Base-by-base conservation (phyloP, 768 basidiomycete genomes). In the Suillus plorans region DNA sequence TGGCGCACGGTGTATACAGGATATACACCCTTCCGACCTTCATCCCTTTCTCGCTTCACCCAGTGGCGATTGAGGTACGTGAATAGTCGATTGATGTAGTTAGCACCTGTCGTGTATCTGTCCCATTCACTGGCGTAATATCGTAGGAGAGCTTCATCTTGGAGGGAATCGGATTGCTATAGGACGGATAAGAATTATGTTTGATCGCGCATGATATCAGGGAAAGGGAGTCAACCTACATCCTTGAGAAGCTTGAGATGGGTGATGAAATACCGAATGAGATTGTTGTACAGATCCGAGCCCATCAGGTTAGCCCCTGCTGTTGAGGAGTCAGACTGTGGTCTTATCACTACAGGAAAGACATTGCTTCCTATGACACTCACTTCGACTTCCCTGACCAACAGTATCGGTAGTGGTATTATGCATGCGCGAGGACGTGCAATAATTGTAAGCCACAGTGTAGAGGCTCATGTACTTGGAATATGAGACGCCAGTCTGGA, bases 31-130 rank as follows among this genome's bases (percentile, higher is more conserved):
- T 94, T 96, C 71, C 96, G 84, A 18, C 97, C 97, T 76, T 99
- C 97, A 71, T 99, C 97, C 72, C 96, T 88, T 76, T 99, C 97
- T 61, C 97, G 86, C 80, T 96, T 97, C 52, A 99, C 97, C 97
- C 97, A 99, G 78, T 99, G 95, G 25, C 97, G 93, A 78, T 99
- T 99, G 64, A 99, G 85, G 80, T 99, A 99, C 3, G 94, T 96
- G 81, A 99, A 99, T 42, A 99, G 80, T 63, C 97, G 91, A 76
- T 99, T 97, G 78, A 98, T 94, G 75, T 97, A 99, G 73, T 93
- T 95, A 1, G 97, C 96, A 56, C 97, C 97, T 3, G 90, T 97
- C 0, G 97, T 99, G 80, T 98, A 99, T 52, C 95, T 85, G 71
- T 93, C 91, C 97, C 97, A 99, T 77, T 98, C 95, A 65, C 78